Conservation (phyloP, 2,329 filamentous ascomycete species). For the Amauroascus verrucosus region DNA sequence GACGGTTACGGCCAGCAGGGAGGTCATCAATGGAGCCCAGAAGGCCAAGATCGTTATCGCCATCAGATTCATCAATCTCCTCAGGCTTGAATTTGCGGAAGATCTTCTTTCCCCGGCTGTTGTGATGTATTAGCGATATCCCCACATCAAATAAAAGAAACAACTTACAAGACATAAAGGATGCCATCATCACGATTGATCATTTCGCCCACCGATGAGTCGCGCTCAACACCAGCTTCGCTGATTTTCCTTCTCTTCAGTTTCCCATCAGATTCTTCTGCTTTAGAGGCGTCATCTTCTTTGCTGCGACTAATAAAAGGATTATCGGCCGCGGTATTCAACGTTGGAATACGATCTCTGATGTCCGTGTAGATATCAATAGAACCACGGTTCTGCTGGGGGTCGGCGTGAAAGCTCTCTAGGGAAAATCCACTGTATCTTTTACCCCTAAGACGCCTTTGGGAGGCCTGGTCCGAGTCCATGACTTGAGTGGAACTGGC, state of each 20-base stretch:
- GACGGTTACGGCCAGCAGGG: slow-evolving; percentile 30
- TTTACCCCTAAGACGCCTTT: slow-evolving; percentile 38
- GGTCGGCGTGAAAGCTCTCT: slow-evolving; percentile 33
- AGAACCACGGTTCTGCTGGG: slow-evolving; percentile 27
- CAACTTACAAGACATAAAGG: slow-evolving; percentile 52
- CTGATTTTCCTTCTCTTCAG: slow-evolving; percentile 32
- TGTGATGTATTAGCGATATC: slow-evolving; percentile 22
- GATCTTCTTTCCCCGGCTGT: slow-evolving; percentile 52
- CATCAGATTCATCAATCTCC: slow-evolving; percentile 31
- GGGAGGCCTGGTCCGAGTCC: slow-evolving; percentile 36
- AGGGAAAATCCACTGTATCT: slow-evolving; percentile 38
- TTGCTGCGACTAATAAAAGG: slow-evolving; percentile 42
- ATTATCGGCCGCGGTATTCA: slow-evolving; percentile 44
- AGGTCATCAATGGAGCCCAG: slow-evolving; percentile 28
- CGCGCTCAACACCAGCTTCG: slow-evolving; percentile 20
- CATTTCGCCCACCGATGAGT: slow-evolving; percentile 41
- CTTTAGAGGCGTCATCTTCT: slow-evolving; percentile 20
- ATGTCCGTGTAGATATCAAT: slow-evolving; percentile 55
- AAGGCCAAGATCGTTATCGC: slow-evolving; percentile 34
- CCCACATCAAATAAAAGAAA: slow-evolving; percentile 1
- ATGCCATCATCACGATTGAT: slow-evolving; percentile 47
- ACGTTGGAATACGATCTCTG: slow-evolving; percentile 48
- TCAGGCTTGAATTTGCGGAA: slow-evolving; percentile 46
- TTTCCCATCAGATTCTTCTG: slow-evolving; percentile 22
- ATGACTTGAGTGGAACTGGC: slow-evolving; percentile 37